Base-by-base conservation (phyloP, 2,329 filamentous ascomycete species). In the Trichoderma atroviride region DNA sequence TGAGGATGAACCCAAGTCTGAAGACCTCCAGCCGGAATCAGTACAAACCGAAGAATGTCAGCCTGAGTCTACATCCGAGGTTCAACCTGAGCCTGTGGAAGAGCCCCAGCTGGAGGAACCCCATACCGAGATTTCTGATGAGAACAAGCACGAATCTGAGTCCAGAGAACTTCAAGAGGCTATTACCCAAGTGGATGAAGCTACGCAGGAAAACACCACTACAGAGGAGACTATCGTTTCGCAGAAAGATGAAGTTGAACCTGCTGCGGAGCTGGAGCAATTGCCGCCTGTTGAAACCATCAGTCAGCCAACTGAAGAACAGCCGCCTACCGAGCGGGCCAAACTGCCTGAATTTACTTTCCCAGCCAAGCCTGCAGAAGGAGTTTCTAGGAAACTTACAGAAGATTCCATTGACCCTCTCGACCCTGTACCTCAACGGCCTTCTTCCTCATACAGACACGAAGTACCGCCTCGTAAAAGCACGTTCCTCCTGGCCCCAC, bases 161-260 rank as follows among this genome's bases (percentile, higher is more conserved):
- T 27, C 27, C 27, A 52, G 43, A 5, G 62, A 65, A 16, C 31
- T 43, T n/a, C 27, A 27, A 27, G 27, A 27, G 27, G 27, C 27
- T 27, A 27, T 27, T 27, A 2, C 27, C 27, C 27, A 27, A 27
- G 27, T 4, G 27, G 67, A 69, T 14, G 50, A 67, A 35, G 57
- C 43, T 35, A 37, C 47, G 0, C 35, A 13, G 22, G 64, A 71
- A 29, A 75, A 74, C 59, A 24, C 70, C 31, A 76, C 74, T 0
- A 77, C n/a, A 69, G n/a, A 27, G 33, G 24, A 35, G 70, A 5
- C 61, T 63, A 31, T 31, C 27, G 53, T 53, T 11, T 16, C 50
- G 14, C 55, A 35, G 55, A 37, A 57, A 5, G 60, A 69, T 13
- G 58, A 63, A 29, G 33, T 29, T 50, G 37, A 27, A 58, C 29